phyloP scores from a whole-genome alignment of 1,284 basidiomycete species.

The Testicularia cyperi region DNA sequence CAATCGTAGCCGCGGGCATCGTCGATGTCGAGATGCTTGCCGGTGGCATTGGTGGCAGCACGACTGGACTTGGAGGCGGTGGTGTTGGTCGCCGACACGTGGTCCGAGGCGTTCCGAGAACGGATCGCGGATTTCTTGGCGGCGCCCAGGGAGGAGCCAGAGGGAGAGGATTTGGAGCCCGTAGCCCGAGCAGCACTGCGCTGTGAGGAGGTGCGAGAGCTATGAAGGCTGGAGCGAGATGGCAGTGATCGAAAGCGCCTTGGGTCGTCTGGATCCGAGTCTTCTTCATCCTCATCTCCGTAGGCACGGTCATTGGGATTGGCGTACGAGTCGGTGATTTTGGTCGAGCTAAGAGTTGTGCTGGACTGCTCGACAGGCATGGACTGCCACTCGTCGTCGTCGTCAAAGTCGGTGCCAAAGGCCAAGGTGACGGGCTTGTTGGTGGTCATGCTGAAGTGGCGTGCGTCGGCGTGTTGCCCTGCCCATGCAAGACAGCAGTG shows the following conservation, averaged over 20 bases:
- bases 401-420: no score
- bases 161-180: no score
- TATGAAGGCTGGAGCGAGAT: constrained; percentile 11
- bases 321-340: constrained; percentile 9
- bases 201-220: no score
- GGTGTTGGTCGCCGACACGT: constrained; percentile 1
- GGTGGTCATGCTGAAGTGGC: no score
- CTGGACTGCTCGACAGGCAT: constrained; percentile 33
- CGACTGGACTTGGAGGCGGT: constrained; percentile 5
- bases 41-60: constrained; percentile 46
- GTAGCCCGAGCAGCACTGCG: no score
- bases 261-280: constrained; percentile 37
- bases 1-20: constrained; percentile 58
- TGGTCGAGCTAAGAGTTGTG: constrained; percentile 3
- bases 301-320: constrained; percentile 28
- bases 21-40: constrained; percentile 52
- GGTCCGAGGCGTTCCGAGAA: background rate
- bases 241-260: constrained; percentile 25
- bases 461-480: no score
- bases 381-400: constrained; percentile 52
- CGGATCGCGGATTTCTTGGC: constrained; percentile 16
- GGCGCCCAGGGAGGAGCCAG: no score
- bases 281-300: constrained; percentile 32
- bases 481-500: no score
- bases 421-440: no score